Base-by-base conservation (phyloP, 2,329 filamentous ascomycete genomes). In the Curvularia verruculosa region DNA sequence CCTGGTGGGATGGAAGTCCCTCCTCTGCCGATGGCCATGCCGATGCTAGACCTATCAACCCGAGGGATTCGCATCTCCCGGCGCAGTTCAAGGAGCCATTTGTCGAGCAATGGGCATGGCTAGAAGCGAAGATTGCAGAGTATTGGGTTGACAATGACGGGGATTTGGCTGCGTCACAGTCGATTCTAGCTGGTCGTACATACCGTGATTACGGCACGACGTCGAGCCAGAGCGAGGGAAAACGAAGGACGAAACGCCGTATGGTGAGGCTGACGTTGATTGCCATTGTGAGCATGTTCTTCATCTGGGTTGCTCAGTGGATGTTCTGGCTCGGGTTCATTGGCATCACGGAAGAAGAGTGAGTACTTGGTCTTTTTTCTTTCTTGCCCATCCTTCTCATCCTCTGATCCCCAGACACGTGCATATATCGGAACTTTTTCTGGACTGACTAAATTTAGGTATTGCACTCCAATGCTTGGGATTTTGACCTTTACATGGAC, bases 311-410 rank as follows among this genome's bases (percentile, higher is more conserved):
- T 49, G 58, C 64, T 9, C 70, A 72, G 58, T 71, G 68, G 64
- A n/a, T 69, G 39, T 73, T 73, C 53, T 73, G 70, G 71, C 40
- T 8, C 21, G 71, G 70, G 29, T 70, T 70, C 46, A 64, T 73
- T 47, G 51, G 55, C 18, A 60, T 73, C n/a, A 60, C 54, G 52
- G 47, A 49, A 21, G 61, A 68, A 48, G 39, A 60, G 68, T 73
- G 68, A 28, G 71, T 70, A 54, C n/a, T 15, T 8, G n/a, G n/a
- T n/a, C n/a, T n/a, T n/a, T n/a, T n/a, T n/a, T n/a, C n/a, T n/a
- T n/a, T n/a, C n/a, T n/a, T n/a, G n/a, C n/a, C n/a, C n/a, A n/a
- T 15, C n/a, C 34, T 39, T 39, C 18, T 39, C 19, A 7, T 39
- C 2, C 2, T 19, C 18, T 19, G n/a, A 15, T 39, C 8, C 1